Percentiles rank a stretch among this genome's conserved stretches.
Conservation (phyloP, 1,284 basidiomycete genomes). For the Fomes fomentarius region DNA sequence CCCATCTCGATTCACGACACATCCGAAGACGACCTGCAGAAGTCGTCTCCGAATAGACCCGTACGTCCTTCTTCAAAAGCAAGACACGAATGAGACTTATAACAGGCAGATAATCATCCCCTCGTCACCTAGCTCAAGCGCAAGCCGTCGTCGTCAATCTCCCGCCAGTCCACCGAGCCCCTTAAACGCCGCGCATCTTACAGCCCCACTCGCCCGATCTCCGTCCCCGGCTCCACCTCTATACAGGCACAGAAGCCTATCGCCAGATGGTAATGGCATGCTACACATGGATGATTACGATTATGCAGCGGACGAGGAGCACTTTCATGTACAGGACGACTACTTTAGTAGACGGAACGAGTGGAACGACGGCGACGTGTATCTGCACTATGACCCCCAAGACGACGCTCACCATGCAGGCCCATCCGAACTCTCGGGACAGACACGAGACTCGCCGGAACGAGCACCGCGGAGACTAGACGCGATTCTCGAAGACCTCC, state of each 20-base stretch:
- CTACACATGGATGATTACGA: background rate
- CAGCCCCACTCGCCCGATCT: background rate
- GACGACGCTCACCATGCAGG: slow-evolving; percentile 8
- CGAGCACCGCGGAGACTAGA: background rate
- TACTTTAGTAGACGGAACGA: slow-evolving; percentile 18
- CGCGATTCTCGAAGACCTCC: slow-evolving; percentile 11
- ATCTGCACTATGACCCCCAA: slow-evolving; percentile 41
- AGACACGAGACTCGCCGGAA: background rate
- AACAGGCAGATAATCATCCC: slow-evolving; percentile 27
- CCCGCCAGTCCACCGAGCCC: slow-evolving; percentile 4
- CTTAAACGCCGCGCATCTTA: slow-evolving; percentile 5
- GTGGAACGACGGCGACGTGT: slow-evolving; percentile 30
- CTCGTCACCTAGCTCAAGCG: slow-evolving; percentile 31
- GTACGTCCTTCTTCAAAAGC: slow-evolving; percentile 2
- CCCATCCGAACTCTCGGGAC: background rate
- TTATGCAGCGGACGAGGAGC: background rate
- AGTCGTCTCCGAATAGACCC: slow-evolving; percentile 12
- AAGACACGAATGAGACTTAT: slow-evolving; percentile 28
- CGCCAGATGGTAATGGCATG: slow-evolving; percentile 13
- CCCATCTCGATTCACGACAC: slow-evolving; percentile 20
- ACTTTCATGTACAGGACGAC: slow-evolving; percentile 5
- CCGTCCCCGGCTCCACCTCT: background rate
- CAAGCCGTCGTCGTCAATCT: slow-evolving; percentile 18
- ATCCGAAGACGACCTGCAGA: slow-evolving; percentile 11
- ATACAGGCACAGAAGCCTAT: slow-evolving; percentile 3